phyloP scores from a whole-genome alignment of 805 yeast species.

The Saccharomycopsis oosterbeekiorum region DNA sequence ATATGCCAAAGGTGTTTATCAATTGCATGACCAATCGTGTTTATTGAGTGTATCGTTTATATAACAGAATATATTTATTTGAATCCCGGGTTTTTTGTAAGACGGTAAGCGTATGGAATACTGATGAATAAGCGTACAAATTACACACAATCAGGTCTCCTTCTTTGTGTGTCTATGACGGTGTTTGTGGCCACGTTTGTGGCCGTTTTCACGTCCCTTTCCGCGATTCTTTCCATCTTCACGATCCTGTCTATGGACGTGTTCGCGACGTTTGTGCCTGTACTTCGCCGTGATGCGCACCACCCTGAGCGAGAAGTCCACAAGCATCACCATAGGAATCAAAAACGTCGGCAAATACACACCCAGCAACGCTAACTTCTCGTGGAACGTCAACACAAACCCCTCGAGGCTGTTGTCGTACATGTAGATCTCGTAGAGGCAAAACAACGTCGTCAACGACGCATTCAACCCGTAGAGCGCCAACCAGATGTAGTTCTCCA shows the following conservation, averaged over 20 bases:
- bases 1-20: too few relatives aligned
- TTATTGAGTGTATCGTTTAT: background rate
- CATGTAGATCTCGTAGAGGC: conserved; percentile 42
- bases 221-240: too few relatives aligned
- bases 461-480: conserved; percentile 78
- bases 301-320: conserved; percentile 29
- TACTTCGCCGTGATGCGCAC: background rate
- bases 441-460: conserved; percentile 63
- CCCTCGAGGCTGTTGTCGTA: conserved; percentile 10
- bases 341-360: conserved; percentile 65
- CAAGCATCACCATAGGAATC: conserved; percentile 49
- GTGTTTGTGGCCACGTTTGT: background rate
- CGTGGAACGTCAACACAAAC: conserved; percentile 29
- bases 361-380: conserved; percentile 34
- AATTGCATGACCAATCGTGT: conserved; percentile 27
- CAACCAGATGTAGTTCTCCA: conserved; percentile 32
- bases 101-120: too few relatives aligned
- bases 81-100: too few relatives aligned
- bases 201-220: background rate
- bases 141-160: too few relatives aligned
- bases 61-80: too few relatives aligned
- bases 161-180: background rate
- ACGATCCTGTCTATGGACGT: background rate
- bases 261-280: background rate
- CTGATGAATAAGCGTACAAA: too few relatives aligned